A percentile compares a stretch with the other conserved stretches of the same genome.
Conservation (phyloP, 2,329 filamentous ascomycete genomes). For the Fusarium sp. region DNA sequence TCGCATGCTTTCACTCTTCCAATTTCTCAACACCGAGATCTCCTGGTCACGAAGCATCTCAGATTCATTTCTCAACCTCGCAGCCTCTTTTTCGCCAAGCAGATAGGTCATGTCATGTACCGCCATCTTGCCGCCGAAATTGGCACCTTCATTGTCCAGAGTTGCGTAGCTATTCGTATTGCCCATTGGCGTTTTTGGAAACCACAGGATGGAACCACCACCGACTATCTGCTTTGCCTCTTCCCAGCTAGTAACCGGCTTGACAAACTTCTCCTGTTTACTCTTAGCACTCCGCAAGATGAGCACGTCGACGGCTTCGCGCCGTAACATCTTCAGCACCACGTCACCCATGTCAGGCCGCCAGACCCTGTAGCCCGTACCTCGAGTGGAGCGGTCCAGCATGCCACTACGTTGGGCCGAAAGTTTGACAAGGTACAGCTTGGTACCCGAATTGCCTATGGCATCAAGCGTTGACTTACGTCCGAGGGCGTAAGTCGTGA, state of each 20-base stretch:
- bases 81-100: slow-evolving; percentile 64
- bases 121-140: slow-evolving; percentile 57
- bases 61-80: slow-evolving; percentile 56
- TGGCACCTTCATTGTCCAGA: slow-evolving; percentile 56
- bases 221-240: slow-evolving; percentile 57
- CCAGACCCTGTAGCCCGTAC: slow-evolving; percentile 40
- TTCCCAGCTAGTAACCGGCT: slow-evolving; percentile 61
- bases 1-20: slow-evolving; percentile 57
- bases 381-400: slow-evolving; percentile 14
- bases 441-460: slow-evolving; percentile 14
- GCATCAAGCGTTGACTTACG: slow-evolving; percentile 52
- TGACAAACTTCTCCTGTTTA: slow-evolving; percentile 32
- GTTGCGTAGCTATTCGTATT: slow-evolving; percentile 61
- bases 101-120: slow-evolving; percentile 69
- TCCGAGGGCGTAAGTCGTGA: slow-evolving; percentile 47
- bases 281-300: slow-evolving; percentile 42
- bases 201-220: slow-evolving; percentile 65
- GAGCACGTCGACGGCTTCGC: slow-evolving; percentile 63
- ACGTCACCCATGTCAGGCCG: slow-evolving; percentile 70
- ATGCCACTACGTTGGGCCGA: slow-evolving; percentile 49
- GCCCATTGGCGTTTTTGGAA: slow-evolving; percentile 44
- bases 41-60: slow-evolving; percentile 55
- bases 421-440: slow-evolving; percentile 24
- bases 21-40: slow-evolving; percentile 60
- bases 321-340: slow-evolving; percentile 66